Conservation (phyloP, 306 rosid species). For the Morella rubra region DNA sequence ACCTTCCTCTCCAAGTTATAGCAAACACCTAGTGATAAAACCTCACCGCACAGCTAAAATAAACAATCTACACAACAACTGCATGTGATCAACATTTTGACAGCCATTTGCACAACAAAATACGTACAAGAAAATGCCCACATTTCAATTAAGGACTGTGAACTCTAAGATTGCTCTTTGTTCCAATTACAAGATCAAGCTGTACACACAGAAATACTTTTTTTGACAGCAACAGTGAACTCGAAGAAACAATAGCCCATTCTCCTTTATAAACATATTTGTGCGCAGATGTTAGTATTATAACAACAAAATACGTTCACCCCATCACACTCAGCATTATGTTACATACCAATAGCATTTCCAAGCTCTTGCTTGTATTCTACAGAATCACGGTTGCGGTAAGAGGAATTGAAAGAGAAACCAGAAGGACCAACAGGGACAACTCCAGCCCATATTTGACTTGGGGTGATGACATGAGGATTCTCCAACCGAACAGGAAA, state of each 20-base stretch:
- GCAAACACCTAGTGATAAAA: background rate
- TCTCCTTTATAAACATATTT: constrained; percentile 15
- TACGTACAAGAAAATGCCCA: constrained; percentile 2
- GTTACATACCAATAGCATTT: constrained; percentile 80
- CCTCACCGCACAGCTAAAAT: background rate
- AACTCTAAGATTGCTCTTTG: constrained; percentile 25
- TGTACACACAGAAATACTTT: constrained; percentile 19
- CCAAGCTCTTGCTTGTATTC: constrained; percentile 94
- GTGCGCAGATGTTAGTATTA: constrained; percentile 19
- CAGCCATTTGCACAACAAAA: constrained; percentile 6
- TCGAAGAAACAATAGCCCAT: constrained; percentile 14
- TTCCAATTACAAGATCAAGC: constrained; percentile 20
- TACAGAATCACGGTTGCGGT: constrained; percentile 65
- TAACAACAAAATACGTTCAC: background rate
- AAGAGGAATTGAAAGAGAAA: constrained; percentile 81
- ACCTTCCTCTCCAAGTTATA: background rate
- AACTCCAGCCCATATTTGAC: constrained; percentile 99
- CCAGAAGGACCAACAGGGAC: constrained; percentile 88
- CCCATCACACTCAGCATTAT: constrained; percentile 8
- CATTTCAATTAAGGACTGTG: constrained; percentile 26
- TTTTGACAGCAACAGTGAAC: constrained; percentile 15
- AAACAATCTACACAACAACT: constrained; percentile 7
- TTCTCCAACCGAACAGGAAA: constrained; percentile 90
- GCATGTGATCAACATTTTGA: constrained; percentile 22
- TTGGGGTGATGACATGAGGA: constrained; percentile 84